These are phyloP conservation scores for Zizania latifolia DNA, from an alignment of 176 grass and related monocot species.

Conservation along the genomic window DNA sequence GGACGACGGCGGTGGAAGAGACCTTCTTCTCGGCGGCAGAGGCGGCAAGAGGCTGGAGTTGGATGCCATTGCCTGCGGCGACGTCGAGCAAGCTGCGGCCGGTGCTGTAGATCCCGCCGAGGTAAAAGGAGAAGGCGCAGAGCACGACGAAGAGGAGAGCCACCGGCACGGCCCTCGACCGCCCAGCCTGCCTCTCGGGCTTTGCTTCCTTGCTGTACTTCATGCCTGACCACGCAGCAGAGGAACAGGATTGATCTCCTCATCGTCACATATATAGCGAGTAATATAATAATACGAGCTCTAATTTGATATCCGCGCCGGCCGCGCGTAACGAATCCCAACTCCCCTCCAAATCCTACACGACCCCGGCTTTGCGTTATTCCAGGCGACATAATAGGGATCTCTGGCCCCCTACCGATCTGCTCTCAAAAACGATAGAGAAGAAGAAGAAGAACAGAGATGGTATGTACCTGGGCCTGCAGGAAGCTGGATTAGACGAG, in stretches of 20 bases:
- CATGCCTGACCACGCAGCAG: slow-evolving; percentile 10
- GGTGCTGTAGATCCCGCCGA: slow-evolving; percentile 72
- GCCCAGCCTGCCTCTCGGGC: slow-evolving; percentile 37
- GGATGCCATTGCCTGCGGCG: not conserved
- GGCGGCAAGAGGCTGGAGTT: not conserved
- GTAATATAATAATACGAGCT: no score
- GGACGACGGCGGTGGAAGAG: slow-evolving; percentile 20
- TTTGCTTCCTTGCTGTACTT: slow-evolving; percentile 80
- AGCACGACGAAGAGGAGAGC: slow-evolving; percentile 50
- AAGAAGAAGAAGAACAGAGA: not conserved
- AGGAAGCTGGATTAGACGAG: not conserved
- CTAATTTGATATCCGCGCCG: no score
- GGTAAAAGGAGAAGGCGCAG: slow-evolving; percentile 84
- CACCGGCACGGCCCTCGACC: slow-evolving; percentile 48
- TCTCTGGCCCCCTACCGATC: not conserved
- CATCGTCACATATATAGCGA: no score
- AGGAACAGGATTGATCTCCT: no score
- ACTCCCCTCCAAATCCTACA: no score
- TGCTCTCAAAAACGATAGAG: not conserved
- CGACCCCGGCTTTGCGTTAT: not conserved
- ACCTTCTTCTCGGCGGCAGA: not conserved
- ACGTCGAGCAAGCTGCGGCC: slow-evolving; percentile 47
- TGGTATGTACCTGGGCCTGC: no score
- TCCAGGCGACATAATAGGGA: not conserved
- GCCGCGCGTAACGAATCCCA: no score